These are phyloP conservation scores for Dictyostelium brefeldianum DNA, from an alignment of 78 protist genomes.

Conservation along the genomic window DNA sequence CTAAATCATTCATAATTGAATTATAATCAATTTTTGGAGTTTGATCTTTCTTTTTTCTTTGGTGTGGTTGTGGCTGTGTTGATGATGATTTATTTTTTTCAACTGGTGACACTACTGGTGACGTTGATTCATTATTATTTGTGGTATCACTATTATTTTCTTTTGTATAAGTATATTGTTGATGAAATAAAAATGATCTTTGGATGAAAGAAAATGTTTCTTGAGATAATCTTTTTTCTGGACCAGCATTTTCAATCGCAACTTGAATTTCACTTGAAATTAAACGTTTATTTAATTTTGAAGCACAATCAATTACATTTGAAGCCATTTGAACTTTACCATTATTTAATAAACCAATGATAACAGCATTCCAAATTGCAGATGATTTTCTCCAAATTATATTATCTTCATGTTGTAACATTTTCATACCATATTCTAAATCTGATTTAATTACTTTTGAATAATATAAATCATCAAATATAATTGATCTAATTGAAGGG, in stretches of 20 bases:
- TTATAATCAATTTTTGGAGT: not conserved
- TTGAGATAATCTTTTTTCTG: not conserved
- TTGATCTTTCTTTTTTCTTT: too few species aligned
- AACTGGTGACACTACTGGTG: not conserved
- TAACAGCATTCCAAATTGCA: not conserved
- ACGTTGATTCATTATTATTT: not conserved
- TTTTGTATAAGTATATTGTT: too few species aligned
- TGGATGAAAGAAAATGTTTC: not conserved
- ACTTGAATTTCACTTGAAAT: not conserved
- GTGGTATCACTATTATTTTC: not conserved
- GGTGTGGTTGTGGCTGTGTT: too few species aligned
- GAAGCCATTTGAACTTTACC: not conserved
- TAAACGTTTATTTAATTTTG: not conserved
- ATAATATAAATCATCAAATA: not conserved
- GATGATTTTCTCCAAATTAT: not conserved
- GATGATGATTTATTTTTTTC: too few species aligned
- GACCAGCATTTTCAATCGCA: conserved; percentile 1
- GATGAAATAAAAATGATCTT: not conserved
- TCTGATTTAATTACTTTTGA: not conserved
- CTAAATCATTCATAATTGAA: not conserved
- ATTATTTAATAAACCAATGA: not conserved
- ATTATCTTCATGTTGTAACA: not conserved
- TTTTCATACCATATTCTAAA: not conserved
- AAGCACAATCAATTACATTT: not conserved
- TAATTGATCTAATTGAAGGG: not conserved